phyloP scores from a whole-genome alignment of 768 basidiomycete species.

The Termitomyces sp. region DNA sequence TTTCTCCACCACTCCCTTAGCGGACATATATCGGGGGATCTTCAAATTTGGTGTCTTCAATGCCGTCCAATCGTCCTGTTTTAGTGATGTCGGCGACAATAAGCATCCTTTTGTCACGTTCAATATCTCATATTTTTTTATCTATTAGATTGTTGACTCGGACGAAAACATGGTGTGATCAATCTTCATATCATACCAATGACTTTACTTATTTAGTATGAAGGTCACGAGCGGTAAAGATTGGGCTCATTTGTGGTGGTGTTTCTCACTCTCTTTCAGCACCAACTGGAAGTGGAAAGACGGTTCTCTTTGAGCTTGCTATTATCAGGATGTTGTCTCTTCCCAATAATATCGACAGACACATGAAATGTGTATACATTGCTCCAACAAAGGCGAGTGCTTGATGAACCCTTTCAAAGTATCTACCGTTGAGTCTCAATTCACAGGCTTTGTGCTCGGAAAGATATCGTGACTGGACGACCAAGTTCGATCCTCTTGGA shows the following conservation, averaged over 20 bases:
- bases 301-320: constrained; percentile 88
- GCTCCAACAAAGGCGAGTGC: constrained; percentile 78
- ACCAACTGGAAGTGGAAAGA: constrained; percentile 96
- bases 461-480: constrained; percentile 75
- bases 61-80: constrained; percentile 82
- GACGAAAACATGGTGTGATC: constrained; percentile 59
- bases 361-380: constrained; percentile 81
- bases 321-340: constrained; percentile 69
- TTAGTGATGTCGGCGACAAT: constrained; percentile 52
- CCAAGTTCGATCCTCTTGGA: constrained; percentile 72
- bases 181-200: not conserved
- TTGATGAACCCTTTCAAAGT: not conserved
- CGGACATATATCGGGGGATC: constrained; percentile 70
- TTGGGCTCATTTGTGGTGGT: not conserved
- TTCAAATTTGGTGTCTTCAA: constrained; percentile 94
- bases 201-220: not conserved
- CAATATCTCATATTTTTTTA: not conserved
- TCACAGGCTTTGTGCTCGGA: constrained; percentile 83
- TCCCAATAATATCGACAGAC: constrained; percentile 24
- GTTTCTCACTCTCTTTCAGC: constrained; percentile 39
- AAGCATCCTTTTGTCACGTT: not conserved
- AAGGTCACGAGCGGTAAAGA: constrained; percentile 68
- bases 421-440: not conserved
- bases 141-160: constrained; percentile 45
- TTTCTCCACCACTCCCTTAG: constrained; percentile 32